Evolutionary conservation across 345 rosid species (phyloP).

Genomic region (Viola odorata): DNA sequence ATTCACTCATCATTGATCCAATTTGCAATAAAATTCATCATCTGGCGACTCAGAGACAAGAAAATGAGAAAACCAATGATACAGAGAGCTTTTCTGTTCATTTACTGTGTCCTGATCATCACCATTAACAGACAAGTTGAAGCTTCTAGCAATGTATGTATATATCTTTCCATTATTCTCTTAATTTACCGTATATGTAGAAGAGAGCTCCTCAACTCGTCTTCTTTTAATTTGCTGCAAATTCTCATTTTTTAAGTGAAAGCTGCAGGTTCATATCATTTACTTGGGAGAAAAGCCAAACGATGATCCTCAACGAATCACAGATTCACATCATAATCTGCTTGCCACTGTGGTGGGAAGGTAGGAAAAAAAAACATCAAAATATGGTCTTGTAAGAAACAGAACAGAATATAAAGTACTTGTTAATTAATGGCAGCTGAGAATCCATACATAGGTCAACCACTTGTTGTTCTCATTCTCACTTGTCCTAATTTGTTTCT

Average conservation of each 20-base stretch:
- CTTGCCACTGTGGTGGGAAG: slow-evolving; percentile 57
- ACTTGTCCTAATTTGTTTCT: slow-evolving; percentile 12
- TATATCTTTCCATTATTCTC: too few species aligned
- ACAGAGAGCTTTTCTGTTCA: slow-evolving; percentile 4
- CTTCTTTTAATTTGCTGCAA: too few species aligned
- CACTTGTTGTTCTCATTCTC: too few species aligned
- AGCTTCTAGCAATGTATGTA: slow-evolving; percentile 20
- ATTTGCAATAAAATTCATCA: too few species aligned
- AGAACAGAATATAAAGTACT: background rate
- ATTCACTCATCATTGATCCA: too few species aligned
- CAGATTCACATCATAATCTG: slow-evolving; percentile 55
- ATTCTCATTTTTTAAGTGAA: background rate
- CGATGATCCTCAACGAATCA: slow-evolving; percentile 32
- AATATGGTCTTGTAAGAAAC: background rate
- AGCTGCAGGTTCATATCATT: slow-evolving; percentile 50
- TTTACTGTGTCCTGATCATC: slow-evolving; percentile 6
- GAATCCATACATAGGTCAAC: too few species aligned
- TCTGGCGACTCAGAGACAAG: too few species aligned
- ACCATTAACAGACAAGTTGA: slow-evolving; percentile 10
- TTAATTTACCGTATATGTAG: too few species aligned
- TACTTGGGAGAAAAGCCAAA: slow-evolving; percentile 54
- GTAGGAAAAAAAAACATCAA: slow-evolving; percentile 16
- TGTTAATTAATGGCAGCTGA: too few species aligned
- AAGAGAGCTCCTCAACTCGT: too few species aligned
- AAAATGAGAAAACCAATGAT: too few species aligned